These are phyloP conservation scores for Neofusicoccum umdonicola DNA, from an alignment of 2,329 filamentous ascomycete genomes.

Conservation along the genomic window DNA sequence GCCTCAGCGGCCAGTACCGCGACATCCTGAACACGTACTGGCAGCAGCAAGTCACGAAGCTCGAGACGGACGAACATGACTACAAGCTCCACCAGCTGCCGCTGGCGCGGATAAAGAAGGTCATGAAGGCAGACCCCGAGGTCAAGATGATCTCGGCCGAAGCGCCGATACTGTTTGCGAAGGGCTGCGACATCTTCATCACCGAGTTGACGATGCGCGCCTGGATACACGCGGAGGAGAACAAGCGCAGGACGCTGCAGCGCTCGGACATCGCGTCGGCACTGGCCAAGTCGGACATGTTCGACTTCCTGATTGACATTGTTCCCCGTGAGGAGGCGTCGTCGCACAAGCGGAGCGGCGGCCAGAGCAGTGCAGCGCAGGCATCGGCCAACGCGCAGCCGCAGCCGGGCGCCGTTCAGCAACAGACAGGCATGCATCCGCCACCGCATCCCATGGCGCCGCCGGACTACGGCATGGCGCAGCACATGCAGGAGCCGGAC, in stretches of 20 bases:
- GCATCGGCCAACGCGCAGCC: constrained; percentile 42
- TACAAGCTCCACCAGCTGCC: constrained; percentile 98
- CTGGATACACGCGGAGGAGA: constrained; percentile 99
- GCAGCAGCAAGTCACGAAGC: constrained; percentile 95
- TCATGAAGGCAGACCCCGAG: constrained; percentile 99
- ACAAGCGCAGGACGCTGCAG: constrained; percentile 93
- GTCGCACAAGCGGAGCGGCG: constrained; percentile 67
- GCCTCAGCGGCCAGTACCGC: constrained; percentile 85
- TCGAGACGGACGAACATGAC: constrained; percentile 93
- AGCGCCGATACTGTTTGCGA: constrained; percentile 95
- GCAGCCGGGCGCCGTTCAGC: constrained; percentile 34
- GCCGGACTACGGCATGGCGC: constrained; percentile 55
- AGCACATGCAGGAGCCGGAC: constrained; percentile 62
- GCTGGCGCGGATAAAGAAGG: constrained; percentile 98
- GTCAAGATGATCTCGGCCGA: constrained; percentile 99
- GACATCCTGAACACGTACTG: constrained; percentile 98
- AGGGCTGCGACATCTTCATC: constrained; percentile 98
- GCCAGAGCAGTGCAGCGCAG: constrained; percentile 35
- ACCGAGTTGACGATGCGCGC: constrained; percentile 98
- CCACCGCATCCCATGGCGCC: constrained; percentile 54
- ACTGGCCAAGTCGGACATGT: constrained; percentile 97
- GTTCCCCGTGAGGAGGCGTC: constrained; percentile 92
- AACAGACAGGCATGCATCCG: constrained; percentile 39
- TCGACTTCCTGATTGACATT: constrained; percentile 98
- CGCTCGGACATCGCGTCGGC: constrained; percentile 95